phyloP scores from a whole-genome alignment of 2,329 filamentous ascomycete species.

The Teratosphaeria pseudoeucalypti region DNA sequence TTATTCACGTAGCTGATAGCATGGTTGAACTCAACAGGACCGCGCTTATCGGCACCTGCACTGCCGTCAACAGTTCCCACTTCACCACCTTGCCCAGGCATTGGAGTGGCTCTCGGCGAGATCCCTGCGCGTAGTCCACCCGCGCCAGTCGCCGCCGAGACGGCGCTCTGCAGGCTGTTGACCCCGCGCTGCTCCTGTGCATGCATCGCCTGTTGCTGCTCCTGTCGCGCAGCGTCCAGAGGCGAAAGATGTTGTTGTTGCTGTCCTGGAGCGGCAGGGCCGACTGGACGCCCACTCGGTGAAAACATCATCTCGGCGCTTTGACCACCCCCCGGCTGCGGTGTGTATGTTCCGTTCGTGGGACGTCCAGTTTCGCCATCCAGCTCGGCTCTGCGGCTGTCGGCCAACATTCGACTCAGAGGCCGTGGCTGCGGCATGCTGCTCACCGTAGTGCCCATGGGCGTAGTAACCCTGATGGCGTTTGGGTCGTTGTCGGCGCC shows the following conservation, averaged over 20 bases:
- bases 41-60: conserved; percentile 66
- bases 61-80: conserved; percentile 40
- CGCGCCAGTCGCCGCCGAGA: conserved; percentile 46
- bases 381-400: conserved; percentile 3
- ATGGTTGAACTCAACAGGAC: conserved; percentile 97
- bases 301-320: conserved; percentile 32
- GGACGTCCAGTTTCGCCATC: conserved; percentile 14
- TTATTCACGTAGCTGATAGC: conserved; percentile 99
- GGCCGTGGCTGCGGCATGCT: conserved; percentile 56
- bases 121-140: conserved; percentile 39
- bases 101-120: conserved; percentile 35
- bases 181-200: conserved; percentile 57
- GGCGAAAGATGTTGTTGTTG: conserved; percentile 19
- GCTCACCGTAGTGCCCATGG: conserved; percentile 91
- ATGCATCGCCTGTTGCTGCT: conserved; percentile 32
- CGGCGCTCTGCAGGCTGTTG: conserved; percentile 55
- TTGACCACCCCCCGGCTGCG: conserved; percentile 24
- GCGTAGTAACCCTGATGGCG: conserved; percentile 90
- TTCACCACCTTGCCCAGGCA: conserved; percentile 48
- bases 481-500: conserved; percentile 89
- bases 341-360: conserved; percentile 30
- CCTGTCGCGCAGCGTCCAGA: conserved; percentile 21
- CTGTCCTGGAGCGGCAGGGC: conserved; percentile 26
- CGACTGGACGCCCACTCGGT: conserved; percentile 34
- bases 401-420: conserved; percentile 20